A percentile compares a stretch with the other conserved stretches of the same genome.
These are phyloP conservation scores for Dunaliella primolecta DNA, from an alignment of 139 green algal species.

Conservation along the genomic window DNA sequence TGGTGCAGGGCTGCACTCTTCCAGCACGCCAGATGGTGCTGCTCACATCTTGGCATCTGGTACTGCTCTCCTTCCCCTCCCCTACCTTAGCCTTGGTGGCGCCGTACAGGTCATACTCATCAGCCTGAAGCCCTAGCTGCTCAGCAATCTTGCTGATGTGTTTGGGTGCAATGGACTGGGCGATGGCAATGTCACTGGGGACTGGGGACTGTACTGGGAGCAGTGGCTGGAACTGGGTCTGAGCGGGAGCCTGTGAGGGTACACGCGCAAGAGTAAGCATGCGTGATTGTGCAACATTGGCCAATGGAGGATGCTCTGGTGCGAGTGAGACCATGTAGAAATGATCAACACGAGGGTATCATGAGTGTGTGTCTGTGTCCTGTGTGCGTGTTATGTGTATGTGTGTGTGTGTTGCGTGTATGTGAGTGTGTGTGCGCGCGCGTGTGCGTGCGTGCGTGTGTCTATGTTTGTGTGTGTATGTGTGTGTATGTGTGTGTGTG, in stretches of 20 bases:
- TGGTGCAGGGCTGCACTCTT: too few species aligned
- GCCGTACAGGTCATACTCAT: constrained; percentile 85
- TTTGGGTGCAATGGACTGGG: constrained; percentile 66
- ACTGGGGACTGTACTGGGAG: constrained; percentile 57
- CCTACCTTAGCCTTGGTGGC: constrained; percentile 87
- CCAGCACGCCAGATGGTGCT: too few species aligned
- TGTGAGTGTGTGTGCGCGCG: not conserved
- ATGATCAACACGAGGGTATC: too few species aligned
- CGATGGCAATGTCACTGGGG: constrained; percentile 90
- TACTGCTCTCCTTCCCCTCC: too few species aligned
- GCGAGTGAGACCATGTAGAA: too few species aligned
- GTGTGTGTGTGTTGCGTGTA: not conserved
- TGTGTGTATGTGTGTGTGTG: not conserved
- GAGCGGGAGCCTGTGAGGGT: not conserved
- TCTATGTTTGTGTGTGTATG: not conserved
- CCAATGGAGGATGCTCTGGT: too few species aligned
- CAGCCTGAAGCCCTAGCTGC: constrained; percentile 56
- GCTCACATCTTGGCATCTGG: too few species aligned
- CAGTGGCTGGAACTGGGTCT: constrained; percentile 18
- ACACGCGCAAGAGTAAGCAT: not conserved
- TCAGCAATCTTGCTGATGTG: constrained; percentile 82
- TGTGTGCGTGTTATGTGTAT: too few species aligned
- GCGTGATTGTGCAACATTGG: not conserved
- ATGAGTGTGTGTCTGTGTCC: too few species aligned
- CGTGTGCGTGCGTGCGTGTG: too few species aligned